A percentile compares a stretch with the other conserved stretches of the same genome.
Conservation (phyloP, 805 yeast species). For the Metschnikowia drakensbergensis region DNA sequence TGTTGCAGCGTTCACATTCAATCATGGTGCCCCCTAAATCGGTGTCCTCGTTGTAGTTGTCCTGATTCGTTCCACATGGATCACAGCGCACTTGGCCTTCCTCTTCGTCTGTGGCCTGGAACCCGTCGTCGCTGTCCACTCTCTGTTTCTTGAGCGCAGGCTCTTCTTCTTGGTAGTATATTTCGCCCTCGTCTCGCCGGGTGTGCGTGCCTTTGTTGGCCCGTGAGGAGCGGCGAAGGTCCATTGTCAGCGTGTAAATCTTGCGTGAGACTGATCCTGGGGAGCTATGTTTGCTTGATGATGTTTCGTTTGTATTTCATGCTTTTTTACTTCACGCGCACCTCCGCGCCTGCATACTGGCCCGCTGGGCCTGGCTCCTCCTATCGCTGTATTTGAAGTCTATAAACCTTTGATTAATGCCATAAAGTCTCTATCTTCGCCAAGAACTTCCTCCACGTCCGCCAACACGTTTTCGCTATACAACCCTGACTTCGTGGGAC, state of each 20-base stretch:
- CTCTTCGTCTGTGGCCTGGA: conserved; percentile 7
- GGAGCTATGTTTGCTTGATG: not conserved
- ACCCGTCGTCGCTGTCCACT: not conserved
- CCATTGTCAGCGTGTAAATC: not conserved
- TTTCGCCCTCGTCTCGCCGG: conserved; percentile 24
- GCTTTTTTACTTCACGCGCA: not conserved
- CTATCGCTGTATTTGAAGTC: not conserved
- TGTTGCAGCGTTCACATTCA: conserved; percentile 59
- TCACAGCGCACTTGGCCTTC: conserved; percentile 52
- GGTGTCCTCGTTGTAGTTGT: conserved; percentile 53
- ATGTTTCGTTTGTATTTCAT: not conserved
- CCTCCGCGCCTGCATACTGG: too few relatives aligned
- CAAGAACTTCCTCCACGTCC: conserved; percentile 67
- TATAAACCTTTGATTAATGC: conserved; percentile 34
- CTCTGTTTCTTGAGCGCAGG: conserved; percentile 6
- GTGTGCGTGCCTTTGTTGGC: conserved; percentile 40
- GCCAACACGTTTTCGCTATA: conserved; percentile 72
- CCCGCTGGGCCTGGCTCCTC: too few relatives aligned
- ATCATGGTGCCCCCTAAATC: conserved; percentile 57
- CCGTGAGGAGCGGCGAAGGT: conserved; percentile 32
- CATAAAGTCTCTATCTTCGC: conserved; percentile 48
- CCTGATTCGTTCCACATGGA: conserved; percentile 58
- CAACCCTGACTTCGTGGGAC: conserved; percentile 72
- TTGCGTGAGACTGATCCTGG: too few relatives aligned
- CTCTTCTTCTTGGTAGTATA: conserved; percentile 15